phyloP scores from a whole-genome alignment of 169 alveolate genomes.

The Cryptosporidium canis region DNA sequence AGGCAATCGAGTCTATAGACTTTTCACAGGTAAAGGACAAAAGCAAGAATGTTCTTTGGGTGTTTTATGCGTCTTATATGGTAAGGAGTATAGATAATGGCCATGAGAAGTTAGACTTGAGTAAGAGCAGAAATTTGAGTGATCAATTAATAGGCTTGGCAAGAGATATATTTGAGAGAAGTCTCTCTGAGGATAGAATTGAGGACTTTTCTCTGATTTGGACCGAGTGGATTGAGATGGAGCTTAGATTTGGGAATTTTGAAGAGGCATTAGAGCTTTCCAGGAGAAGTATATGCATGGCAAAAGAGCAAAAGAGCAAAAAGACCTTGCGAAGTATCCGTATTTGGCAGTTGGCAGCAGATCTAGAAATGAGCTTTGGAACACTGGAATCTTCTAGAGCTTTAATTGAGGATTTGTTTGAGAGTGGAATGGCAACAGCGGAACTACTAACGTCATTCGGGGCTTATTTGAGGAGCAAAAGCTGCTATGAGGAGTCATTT shows the following conservation, averaged over 20 bases:
- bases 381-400: slow-evolving; percentile 35
- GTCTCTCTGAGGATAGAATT: not conserved
- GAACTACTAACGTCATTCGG: slow-evolving; percentile 6
- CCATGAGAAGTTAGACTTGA: not conserved
- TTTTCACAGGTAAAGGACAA: slow-evolving; percentile 9
- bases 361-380: slow-evolving; percentile 56
- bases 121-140: not conserved
- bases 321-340: not conserved
- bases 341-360: slow-evolving; percentile 52
- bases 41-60: slow-evolving; percentile 36
- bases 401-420: slow-evolving; percentile 39
- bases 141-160: slow-evolving; percentile 37
- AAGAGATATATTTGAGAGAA: slow-evolving; percentile 46
- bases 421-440: slow-evolving; percentile 37
- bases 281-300: slow-evolving; percentile 28
- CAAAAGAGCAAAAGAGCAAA: slow-evolving; percentile 28
- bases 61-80: slow-evolving; percentile 60
- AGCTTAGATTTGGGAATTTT: slow-evolving; percentile 58
- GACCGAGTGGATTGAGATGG: slow-evolving; percentile 73
- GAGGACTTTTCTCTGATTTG: slow-evolving; percentile 57
- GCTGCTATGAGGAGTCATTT: slow-evolving; percentile 38
- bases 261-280: slow-evolving; percentile 17
- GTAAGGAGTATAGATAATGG: slow-evolving; percentile 24
- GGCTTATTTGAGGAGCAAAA: slow-evolving; percentile 2
- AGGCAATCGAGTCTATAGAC: slow-evolving; percentile 26